phyloP scores from a whole-genome alignment of 495 filamentous ascomycete genomes.

The Neurospora intermedia region DNA sequence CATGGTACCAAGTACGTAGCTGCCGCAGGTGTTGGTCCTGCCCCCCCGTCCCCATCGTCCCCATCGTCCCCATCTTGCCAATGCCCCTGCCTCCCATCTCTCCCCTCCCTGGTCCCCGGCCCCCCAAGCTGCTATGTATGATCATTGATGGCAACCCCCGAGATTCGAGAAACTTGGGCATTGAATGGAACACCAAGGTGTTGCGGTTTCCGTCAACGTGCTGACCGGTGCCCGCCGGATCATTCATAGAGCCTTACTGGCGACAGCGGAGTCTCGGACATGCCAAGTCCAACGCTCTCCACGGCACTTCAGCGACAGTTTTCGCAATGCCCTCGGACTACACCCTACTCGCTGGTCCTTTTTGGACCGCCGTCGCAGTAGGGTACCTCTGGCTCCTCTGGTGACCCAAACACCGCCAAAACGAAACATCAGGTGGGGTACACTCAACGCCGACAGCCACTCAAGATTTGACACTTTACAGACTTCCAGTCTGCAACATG shows the following conservation, averaged over 20 bases:
- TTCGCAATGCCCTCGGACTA: neutral
- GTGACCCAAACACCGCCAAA: slow-evolving; percentile 5
- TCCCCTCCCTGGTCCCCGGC: neutral
- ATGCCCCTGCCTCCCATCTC: neutral
- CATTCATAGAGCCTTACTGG: neutral
- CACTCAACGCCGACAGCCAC: slow-evolving; percentile 15
- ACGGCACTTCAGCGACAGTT: neutral
- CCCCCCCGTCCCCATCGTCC: neutral
- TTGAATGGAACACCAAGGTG: neutral
- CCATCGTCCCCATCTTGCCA: neutral
- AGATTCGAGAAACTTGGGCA: neutral
- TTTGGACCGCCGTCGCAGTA: neutral
- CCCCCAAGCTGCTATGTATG: neutral
- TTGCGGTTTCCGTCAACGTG: neutral
- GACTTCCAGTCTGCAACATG: slow-evolving; percentile 19
- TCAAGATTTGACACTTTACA: slow-evolving; percentile 25
- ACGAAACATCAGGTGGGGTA: slow-evolving; percentile 15
- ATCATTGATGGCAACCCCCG: neutral
- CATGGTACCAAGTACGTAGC: neutral
- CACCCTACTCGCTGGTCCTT: neutral
- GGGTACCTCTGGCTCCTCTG: neutral
- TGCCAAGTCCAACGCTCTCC: neutral
- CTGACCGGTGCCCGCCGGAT: neutral
- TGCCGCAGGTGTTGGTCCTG: neutral
- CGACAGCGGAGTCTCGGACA: neutral